These are phyloP conservation scores for Lasiodiplodia theobromae DNA, from an alignment of 2,329 filamentous ascomycete species.

Conservation along the genomic window DNA sequence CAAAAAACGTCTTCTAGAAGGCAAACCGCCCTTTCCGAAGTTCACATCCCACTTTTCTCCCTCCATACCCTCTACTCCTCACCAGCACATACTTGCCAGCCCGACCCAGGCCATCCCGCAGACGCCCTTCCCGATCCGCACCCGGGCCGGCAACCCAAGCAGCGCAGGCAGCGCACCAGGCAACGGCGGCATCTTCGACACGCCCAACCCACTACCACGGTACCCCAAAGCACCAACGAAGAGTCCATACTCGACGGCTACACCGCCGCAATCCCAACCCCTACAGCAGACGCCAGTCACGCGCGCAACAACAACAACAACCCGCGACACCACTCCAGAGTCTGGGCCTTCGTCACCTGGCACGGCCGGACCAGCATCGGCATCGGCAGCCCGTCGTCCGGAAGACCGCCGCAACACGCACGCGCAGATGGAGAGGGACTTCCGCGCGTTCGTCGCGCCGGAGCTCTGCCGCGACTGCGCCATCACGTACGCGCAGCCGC, in stretches of 20 bases:
- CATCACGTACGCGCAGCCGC: conserved; percentile 42
- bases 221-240: not conserved
- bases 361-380: not conserved
- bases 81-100: not conserved
- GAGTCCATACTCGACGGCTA: not conserved
- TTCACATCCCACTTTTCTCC: not conserved
- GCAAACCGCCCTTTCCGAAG: not conserved
- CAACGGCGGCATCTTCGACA: conserved; percentile 23
- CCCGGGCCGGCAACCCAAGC: not conserved
- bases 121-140: not conserved
- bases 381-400: conserved; percentile 14
- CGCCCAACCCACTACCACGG: conserved; percentile 10
- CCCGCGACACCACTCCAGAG: not conserved
- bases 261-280: not conserved
- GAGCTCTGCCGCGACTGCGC: conserved; percentile 44
- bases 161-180: not conserved
- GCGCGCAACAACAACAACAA: not conserved
- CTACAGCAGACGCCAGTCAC: not conserved
- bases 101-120: not conserved
- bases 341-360: not conserved
- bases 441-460: conserved; percentile 35
- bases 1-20: not conserved
- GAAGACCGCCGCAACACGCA: conserved; percentile 33
- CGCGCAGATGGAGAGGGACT: conserved; percentile 3
- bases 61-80: not conserved